Percentiles rank a stretch among this genome's conserved stretches.
Evolutionary conservation across 2,329 filamentous ascomycete species (phyloP).

Genomic region (Fusarium napiforme): DNA sequence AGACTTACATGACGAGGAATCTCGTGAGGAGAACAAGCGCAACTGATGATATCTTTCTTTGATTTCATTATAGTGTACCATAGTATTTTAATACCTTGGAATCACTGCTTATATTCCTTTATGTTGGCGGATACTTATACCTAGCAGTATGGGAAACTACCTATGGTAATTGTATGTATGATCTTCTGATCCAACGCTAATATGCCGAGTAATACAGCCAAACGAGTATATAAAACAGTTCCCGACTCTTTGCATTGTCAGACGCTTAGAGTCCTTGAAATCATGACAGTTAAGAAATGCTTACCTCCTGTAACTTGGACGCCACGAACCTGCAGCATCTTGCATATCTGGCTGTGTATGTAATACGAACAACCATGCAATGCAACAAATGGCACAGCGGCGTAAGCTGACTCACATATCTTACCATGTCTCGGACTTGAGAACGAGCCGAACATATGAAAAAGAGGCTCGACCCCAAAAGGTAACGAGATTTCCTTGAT

Average conservation of each 20-base stretch:
- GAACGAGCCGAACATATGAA: neutral
- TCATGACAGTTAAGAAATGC: neutral
- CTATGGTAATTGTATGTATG: no score
- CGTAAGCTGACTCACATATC: constrained; percentile 2
- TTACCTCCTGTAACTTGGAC: neutral
- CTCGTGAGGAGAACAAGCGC: neutral
- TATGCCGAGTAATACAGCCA: neutral
- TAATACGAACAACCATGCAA: neutral
- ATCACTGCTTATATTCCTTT: no score
- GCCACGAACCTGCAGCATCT: neutral
- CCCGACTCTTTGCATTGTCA: neutral
- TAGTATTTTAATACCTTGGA: no score
- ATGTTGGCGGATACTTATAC: no score
- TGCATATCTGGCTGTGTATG: neutral
- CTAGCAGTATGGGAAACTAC: accelerated
- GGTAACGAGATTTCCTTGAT: neutral
- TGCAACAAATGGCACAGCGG: neutral
- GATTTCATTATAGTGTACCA: accelerated
- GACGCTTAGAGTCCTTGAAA: no score
- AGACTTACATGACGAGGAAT: neutral
- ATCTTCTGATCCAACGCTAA: neutral
- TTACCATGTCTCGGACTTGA: neutral
- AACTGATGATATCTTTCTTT: no score
- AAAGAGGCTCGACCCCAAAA: neutral
- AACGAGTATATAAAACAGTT: neutral